Conservation (phyloP, 2,329 filamentous ascomycete genomes). For the Mariannaea elegans region DNA sequence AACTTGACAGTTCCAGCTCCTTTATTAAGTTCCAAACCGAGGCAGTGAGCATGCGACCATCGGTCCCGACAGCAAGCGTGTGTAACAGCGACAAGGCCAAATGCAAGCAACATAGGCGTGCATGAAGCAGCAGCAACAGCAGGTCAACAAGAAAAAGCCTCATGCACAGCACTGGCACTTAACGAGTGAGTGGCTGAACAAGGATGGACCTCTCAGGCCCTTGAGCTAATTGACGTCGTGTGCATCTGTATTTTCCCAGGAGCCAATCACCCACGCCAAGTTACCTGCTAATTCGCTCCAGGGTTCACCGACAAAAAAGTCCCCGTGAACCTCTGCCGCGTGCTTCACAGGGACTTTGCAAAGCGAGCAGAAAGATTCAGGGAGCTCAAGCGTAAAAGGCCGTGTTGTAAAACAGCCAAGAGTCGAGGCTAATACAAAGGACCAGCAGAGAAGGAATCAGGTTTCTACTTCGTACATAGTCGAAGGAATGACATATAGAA, state of each 20-base stretch:
- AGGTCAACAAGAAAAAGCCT: constrained; percentile 13
- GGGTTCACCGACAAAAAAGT: constrained; percentile 14
- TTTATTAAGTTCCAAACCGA: too few species aligned
- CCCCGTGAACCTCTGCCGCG: constrained; percentile 19
- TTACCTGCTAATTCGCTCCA: constrained; percentile 6
- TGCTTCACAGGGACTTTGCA: constrained; percentile 3
- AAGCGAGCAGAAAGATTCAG: constrained; percentile 4
- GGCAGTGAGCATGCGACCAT: neutral
- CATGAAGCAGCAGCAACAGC: neutral
- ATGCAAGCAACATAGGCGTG: neutral
- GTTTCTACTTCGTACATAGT: neutral
- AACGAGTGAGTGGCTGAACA: constrained; percentile 2
- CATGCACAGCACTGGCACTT: constrained; percentile 16
- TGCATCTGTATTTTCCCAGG: constrained; percentile 14
- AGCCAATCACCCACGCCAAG: constrained; percentile 12
- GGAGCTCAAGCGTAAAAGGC: neutral
- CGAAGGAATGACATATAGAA: too few species aligned
- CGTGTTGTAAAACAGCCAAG: neutral
- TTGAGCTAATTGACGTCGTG: constrained; percentile 5
- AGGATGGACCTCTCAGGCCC: constrained; percentile 9
- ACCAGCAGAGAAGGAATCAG: neutral
- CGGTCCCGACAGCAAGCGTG: neutral
- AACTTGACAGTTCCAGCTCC: too few species aligned
- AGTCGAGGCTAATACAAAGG: neutral
- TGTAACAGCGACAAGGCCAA: neutral